These are phyloP conservation scores for Entomortierella beljakovae DNA, from an alignment of 192 early-diverging fungal genomes.

Conservation along the genomic window DNA sequence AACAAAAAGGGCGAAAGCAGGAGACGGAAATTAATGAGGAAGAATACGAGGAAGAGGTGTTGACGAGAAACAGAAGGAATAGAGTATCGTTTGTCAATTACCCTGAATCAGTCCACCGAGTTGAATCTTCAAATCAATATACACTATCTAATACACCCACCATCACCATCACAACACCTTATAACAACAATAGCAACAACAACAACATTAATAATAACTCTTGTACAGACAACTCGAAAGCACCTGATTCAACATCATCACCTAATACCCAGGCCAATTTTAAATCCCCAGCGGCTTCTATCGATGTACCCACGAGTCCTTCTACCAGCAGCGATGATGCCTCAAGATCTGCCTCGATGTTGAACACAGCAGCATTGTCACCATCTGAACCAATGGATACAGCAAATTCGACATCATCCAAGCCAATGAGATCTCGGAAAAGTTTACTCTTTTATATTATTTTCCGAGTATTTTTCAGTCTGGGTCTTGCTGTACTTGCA, in stretches of 20 bases:
- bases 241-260: background rate
- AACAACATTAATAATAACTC: background rate
- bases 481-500: slow-evolving; percentile 22
- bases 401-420: background rate
- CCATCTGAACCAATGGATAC: background rate
- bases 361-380: background rate
- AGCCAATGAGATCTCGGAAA: background rate
- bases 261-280: background rate
- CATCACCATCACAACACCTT: background rate
- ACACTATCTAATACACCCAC: background rate
- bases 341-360: background rate
- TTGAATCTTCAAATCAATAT: background rate
- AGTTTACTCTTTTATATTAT: background rate
- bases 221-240: too few species aligned
- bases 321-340: background rate
- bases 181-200: background rate
- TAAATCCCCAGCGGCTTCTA: too few species aligned
- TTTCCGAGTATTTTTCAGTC: slow-evolving; percentile 15
- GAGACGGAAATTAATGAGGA: background rate
- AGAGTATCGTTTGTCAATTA: slow-evolving; percentile 4
- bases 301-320: too few species aligned
- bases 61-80: background rate
- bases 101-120: background rate
- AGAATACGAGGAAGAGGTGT: background rate
- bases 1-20: background rate